Evolutionary conservation across 805 yeast species (phyloP), one percentile per base, ranked within the genome.

Genomic region (Cyberlindnera japonica): DNA sequence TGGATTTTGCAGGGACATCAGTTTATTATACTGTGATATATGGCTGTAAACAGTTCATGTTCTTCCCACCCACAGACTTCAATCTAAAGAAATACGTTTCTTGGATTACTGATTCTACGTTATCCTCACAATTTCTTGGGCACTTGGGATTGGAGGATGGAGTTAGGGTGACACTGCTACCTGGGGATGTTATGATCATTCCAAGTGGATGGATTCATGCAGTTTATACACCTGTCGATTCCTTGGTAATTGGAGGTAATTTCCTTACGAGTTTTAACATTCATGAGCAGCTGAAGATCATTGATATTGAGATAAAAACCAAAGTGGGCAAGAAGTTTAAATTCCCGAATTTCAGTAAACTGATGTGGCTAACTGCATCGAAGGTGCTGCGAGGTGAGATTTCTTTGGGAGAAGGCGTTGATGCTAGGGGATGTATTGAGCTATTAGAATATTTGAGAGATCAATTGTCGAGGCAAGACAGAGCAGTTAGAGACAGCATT

Each of bases 151-250:
- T 63, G 18, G 65, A 65, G 26, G 58, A 61, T 7, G 86, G 88
- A 15, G 64, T 78, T 36, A 73, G 74, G 38, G 78, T 81, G 14
- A 69, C 71, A 7, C 54, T 83, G 16, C 38, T 49, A 1, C 62
- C 75, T 1, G 95, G 95, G 1, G 96, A 89, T 54, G 69, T 88
- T 19, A 71, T 89, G 62, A 68, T 88, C 12, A 81, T 89, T 15
- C 96, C 97, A 3, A 79, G 93, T 30, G 95, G 96, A 0, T 89
- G 95, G 95, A 88, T 89, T 36, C 96, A 89, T 61, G 80, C 93
- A 0, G 97, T 89, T 0, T 78, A 78, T 54, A 88, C 96, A 0
- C 91, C 95, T 0, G 64, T 66, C 13, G 95, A 89, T 56, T 76
- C 95, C 0, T 63, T 88, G 3, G 88, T 89, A 3, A 75, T 89